Evolutionary conservation across 140 eudicot species (phyloP).

Genomic region (Erigeron philadelphicus): DNA sequence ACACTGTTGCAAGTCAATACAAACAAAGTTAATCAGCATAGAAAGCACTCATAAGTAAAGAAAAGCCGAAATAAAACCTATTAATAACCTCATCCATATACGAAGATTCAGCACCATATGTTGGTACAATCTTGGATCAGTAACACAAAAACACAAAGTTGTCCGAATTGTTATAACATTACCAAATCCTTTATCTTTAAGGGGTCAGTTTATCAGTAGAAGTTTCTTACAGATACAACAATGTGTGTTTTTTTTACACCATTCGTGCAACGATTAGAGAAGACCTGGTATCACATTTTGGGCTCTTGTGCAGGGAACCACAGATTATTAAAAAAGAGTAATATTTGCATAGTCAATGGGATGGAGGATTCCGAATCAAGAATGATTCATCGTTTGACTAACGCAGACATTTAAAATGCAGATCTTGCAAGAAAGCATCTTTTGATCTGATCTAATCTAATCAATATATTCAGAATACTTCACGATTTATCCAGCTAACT

Average conservation of each 20-base stretch:
- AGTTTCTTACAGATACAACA: not conserved
- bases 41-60: not conserved
- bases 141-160: not conserved
- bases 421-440: slow-evolving; percentile 16
- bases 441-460: slow-evolving; percentile 18
- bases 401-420: slow-evolving; percentile 10
- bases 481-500: not conserved
- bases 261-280: not conserved
- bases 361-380: slow-evolving; percentile 8
- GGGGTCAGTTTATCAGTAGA: not conserved
- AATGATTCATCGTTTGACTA: slow-evolving; percentile 25
- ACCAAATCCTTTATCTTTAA: not conserved
- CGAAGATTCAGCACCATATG: slow-evolving; percentile 4
- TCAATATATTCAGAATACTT: slow-evolving; percentile 3
- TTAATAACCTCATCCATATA: not conserved
- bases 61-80: not conserved
- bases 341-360: slow-evolving; percentile 23
- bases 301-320: slow-evolving; percentile 14
- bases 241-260: not conserved
- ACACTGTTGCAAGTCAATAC: slow-evolving; percentile 32
- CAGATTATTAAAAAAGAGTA: not conserved
- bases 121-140: slow-evolving; percentile 9
- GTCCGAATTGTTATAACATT: not conserved
- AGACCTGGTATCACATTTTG: not conserved
- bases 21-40: slow-evolving; percentile 13